phyloP scores from a whole-genome alignment of 2,329 filamentous ascomycete species.

The Aspergillus bombycis region DNA sequence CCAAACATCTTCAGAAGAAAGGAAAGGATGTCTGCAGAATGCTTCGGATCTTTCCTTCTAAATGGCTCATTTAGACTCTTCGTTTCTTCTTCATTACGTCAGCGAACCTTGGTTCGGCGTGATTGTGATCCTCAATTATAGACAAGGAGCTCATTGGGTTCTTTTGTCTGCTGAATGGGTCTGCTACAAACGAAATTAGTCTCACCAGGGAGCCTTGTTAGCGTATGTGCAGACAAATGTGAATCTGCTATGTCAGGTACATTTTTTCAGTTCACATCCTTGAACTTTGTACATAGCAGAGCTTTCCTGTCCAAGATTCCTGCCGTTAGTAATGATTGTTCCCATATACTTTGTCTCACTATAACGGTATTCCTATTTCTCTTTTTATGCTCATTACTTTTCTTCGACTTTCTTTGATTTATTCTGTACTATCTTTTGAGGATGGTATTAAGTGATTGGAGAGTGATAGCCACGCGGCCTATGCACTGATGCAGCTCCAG shows the following conservation, averaged over 20 bases:
- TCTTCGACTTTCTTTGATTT: not conserved
- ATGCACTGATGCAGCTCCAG: slow-evolving; percentile 17
- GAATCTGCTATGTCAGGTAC: slow-evolving; percentile 11
- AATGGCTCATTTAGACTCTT: not conserved
- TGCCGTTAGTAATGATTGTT: slow-evolving; percentile 11
- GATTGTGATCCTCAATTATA: not conserved
- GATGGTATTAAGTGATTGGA: not conserved
- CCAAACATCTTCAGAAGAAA: slow-evolving; percentile 15
- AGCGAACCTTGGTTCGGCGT: not conserved
- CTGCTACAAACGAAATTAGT: slow-evolving; percentile 17
- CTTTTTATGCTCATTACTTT: not conserved
- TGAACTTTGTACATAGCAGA: slow-evolving; percentile 27
- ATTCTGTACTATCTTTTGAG: not conserved
- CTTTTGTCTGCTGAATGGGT: slow-evolving; percentile 1
- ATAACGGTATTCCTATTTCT: not conserved
- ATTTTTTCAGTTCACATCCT: slow-evolving; percentile 20
- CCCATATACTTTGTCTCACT: not conserved
- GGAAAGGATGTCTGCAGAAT: not conserved
- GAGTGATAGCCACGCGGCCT: slow-evolving; percentile 7
- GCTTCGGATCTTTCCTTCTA: not conserved
- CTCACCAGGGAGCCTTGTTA: slow-evolving; percentile 8
- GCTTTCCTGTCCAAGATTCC: slow-evolving; percentile 15
- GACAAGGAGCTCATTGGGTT: slow-evolving; percentile 1
- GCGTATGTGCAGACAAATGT: slow-evolving; percentile 14
- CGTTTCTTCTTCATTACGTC: not conserved